These are phyloP conservation scores for Tetradesmus obliquus DNA, from an alignment of 139 green algal species.

Conservation along the genomic window DNA sequence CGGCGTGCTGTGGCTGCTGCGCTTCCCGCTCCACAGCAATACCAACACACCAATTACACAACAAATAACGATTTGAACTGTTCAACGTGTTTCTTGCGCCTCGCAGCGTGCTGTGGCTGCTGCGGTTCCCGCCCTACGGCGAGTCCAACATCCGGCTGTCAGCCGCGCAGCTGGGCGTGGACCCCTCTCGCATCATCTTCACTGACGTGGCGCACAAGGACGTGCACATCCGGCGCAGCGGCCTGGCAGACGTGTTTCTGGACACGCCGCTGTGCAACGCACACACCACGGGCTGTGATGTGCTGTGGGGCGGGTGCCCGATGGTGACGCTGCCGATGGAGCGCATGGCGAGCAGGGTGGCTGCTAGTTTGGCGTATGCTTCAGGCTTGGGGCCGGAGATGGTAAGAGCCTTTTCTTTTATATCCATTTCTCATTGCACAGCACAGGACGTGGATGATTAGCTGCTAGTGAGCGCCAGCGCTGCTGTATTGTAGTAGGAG, in stretches of 20 bases:
- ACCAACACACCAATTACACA: too few relatives aligned
- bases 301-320: slow-evolving; percentile 90
- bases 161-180: slow-evolving; percentile 64
- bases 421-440: too few relatives aligned
- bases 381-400: slow-evolving; percentile 83
- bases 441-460: background rate
- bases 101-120: slow-evolving; percentile 88
- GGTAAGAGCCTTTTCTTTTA: slow-evolving; percentile 60
- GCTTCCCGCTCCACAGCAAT: slow-evolving; percentile 15
- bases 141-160: slow-evolving; percentile 73
- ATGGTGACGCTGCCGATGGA: slow-evolving; percentile 91
- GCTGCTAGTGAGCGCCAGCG: background rate
- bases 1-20: slow-evolving; percentile 91
- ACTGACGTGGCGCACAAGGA: slow-evolving; percentile 92
- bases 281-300: slow-evolving; percentile 94
- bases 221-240: slow-evolving; percentile 83
- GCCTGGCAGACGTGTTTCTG: slow-evolving; percentile 92
- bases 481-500: too few relatives aligned
- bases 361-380: slow-evolving; percentile 80
- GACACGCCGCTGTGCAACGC: slow-evolving; percentile 95
- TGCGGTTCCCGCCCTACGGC: slow-evolving; percentile 89
- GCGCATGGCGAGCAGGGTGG: slow-evolving; percentile 90
- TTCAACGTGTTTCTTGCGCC: background rate
- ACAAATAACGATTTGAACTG: too few relatives aligned
- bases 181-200: slow-evolving; percentile 87